A percentile compares a stretch with the other conserved stretches of the same genome.
Conservation (phyloP, 192 early-diverging fungal genomes). For the Powellomyces hirtus region DNA sequence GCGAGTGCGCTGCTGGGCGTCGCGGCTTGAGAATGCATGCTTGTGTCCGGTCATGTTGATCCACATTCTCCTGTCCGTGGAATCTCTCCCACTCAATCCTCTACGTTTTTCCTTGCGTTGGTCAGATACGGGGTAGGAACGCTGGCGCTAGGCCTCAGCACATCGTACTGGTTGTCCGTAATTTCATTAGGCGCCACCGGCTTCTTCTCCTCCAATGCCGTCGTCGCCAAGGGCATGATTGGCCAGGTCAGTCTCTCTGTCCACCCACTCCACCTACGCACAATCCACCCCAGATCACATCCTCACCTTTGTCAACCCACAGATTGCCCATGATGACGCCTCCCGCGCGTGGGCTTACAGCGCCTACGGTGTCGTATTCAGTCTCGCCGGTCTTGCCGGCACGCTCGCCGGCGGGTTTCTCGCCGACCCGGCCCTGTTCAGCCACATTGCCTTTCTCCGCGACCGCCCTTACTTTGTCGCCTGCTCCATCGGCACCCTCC, state of each 20-base stretch:
- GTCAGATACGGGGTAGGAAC: conserved; percentile 33
- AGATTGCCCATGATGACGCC: conserved; percentile 29
- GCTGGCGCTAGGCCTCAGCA: conserved; percentile 34
- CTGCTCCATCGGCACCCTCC: conserved; percentile 28
- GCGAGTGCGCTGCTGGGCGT: too few species aligned
- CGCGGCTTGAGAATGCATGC: too few species aligned
- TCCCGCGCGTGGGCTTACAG: conserved; percentile 36
- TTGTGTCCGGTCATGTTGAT: too few species aligned
- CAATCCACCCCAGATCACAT: too few species aligned
- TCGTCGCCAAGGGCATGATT: conserved; percentile 48
- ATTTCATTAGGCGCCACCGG: conserved; percentile 33
- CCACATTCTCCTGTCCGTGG: too few species aligned
- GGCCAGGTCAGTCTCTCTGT: conserved; percentile 18
- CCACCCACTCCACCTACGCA: background rate
- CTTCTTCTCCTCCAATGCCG: conserved; percentile 35
- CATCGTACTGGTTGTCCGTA: conserved; percentile 23
- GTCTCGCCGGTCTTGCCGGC: conserved; percentile 33
- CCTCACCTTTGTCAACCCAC: too few species aligned
- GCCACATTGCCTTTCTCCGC: conserved; percentile 8
- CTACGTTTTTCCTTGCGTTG: too few species aligned
- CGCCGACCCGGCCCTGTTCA: conserved; percentile 33
- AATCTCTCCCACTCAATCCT: background rate
- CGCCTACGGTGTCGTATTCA: conserved; percentile 41
- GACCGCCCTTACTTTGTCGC: conserved; percentile 35
- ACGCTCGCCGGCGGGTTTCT: conserved; percentile 38